A percentile compares a stretch with the other conserved stretches of the same genome.
These are phyloP conservation scores for Gaeumannomyces tritici DNA, from an alignment of 2,329 filamentous ascomycete species.

Conservation along the genomic window DNA sequence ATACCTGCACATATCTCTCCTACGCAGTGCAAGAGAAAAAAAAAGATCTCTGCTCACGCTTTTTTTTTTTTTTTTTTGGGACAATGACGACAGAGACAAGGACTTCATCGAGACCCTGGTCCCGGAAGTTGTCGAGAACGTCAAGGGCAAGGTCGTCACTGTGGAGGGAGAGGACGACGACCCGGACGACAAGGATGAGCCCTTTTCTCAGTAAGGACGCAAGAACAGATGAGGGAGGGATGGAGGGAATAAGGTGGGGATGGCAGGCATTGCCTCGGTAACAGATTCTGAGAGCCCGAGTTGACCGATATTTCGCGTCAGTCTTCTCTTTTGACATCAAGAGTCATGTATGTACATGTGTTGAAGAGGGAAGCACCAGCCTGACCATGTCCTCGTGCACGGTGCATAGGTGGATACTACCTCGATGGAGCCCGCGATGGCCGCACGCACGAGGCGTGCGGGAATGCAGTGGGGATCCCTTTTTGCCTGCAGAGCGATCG, in stretches of 20 bases:
- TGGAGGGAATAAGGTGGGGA: too few species aligned
- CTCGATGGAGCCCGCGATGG: not conserved
- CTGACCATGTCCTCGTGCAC: not conserved
- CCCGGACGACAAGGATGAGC: constrained; percentile 6
- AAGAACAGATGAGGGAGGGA: not conserved
- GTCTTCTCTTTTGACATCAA: not conserved
- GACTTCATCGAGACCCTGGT: constrained; percentile 71
- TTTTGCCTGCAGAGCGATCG: too few species aligned
- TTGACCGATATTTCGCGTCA: not conserved
- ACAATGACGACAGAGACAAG: constrained; percentile 43
- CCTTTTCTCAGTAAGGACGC: not conserved
- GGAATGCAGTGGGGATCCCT: not conserved
- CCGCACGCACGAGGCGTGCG: too few species aligned
- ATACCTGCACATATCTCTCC: not conserved
- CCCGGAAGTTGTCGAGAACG: constrained; percentile 65
- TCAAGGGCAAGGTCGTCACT: constrained; percentile 60
- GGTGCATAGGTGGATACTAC: not conserved
- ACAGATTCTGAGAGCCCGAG: not conserved
- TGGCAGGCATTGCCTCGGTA: not conserved
- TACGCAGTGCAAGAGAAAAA: too few species aligned
- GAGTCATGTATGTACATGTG: not conserved
- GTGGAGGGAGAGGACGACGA: constrained; percentile 65
- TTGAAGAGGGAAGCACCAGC: not conserved
- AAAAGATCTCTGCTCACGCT: too few species aligned
- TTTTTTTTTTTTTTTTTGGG: too few species aligned